Percentiles rank a stretch among this genome's conserved stretches.
phyloP scores from a whole-genome alignment of 345 rosid species.

The Laguncularia racemosa region DNA sequence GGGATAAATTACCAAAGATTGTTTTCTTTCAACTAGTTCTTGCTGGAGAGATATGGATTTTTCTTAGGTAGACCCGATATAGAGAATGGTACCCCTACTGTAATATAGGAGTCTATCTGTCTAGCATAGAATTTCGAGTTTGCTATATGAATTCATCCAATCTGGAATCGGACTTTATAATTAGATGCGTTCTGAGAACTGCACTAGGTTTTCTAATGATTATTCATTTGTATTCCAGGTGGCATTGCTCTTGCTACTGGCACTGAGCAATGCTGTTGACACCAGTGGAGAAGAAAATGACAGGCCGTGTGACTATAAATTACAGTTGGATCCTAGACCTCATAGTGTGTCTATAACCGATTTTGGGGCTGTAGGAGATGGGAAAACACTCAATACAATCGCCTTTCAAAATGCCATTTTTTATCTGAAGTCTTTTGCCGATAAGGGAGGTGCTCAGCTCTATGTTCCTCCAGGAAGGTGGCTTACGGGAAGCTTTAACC shows the following conservation, averaged over 20 bases:
- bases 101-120: too few species aligned
- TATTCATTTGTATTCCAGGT: conserved; percentile 27
- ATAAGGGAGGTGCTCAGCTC: conserved; percentile 97
- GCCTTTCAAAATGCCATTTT: conserved; percentile 93
- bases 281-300: conserved; percentile 27
- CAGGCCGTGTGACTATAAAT: conserved; percentile 36
- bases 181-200: neutral
- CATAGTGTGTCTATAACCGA: conserved; percentile 85
- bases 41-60: too few species aligned
- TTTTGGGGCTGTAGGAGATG: conserved; percentile 93
- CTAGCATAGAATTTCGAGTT: too few species aligned
- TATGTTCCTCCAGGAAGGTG: conserved; percentile 84
- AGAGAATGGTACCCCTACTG: too few species aligned
- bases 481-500: conserved; percentile 92
- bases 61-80: too few species aligned
- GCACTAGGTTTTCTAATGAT: neutral
- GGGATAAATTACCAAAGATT: too few species aligned
- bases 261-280: conserved; percentile 43
- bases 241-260: conserved; percentile 82
- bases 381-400: conserved; percentile 67
- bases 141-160: too few species aligned
- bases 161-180: too few species aligned
- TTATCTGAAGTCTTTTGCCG: conserved; percentile 90
- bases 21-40: too few species aligned
- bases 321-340: conserved; percentile 60